phyloP scores from a whole-genome alignment of 78 protist genomes.

The Neovahlkampfia damariscottae region DNA sequence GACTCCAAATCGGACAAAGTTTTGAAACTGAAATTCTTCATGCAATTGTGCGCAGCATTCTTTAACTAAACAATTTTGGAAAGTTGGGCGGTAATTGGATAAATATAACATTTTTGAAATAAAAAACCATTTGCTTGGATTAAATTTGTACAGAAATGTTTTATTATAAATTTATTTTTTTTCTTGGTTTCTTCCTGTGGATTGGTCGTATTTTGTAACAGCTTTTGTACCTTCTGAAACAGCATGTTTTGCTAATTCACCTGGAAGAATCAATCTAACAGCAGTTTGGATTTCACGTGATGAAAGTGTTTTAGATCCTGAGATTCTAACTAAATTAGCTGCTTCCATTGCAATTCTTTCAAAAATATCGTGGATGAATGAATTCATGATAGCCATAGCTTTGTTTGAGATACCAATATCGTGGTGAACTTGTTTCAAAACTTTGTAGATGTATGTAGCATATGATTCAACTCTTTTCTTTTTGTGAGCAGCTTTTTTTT shows the following conservation, averaged over 20 bases:
- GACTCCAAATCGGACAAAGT: too few species aligned
- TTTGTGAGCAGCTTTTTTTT: too few species aligned
- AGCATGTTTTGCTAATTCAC: constrained; percentile 90
- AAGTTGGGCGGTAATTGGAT: too few species aligned
- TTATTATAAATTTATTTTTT: too few species aligned
- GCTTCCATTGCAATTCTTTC: constrained; percentile 74
- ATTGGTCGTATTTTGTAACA: constrained; percentile 74
- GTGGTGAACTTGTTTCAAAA: constrained; percentile 67
- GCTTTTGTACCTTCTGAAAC: constrained; percentile 85
- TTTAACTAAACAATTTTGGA: too few species aligned
- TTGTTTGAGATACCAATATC: constrained; percentile 63
- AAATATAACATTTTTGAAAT: too few species aligned
- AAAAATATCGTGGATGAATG: constrained; percentile 72
- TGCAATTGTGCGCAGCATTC: too few species aligned
- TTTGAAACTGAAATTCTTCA: too few species aligned
- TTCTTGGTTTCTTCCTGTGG: too few species aligned
- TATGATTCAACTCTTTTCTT: background rate
- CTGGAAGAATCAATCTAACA: constrained; percentile 76
- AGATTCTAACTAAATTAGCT: constrained; percentile 56
- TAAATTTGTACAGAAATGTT: too few species aligned
- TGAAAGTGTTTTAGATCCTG: constrained; percentile 54
- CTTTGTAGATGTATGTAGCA: constrained; percentile 55
- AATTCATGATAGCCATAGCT: constrained; percentile 75
- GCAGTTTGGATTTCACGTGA: constrained; percentile 82
- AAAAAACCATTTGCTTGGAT: too few species aligned